Evolutionary conservation across 1,139 yeast species (phyloP).

Genomic region (Lodderomyces orthopsilosis): DNA sequence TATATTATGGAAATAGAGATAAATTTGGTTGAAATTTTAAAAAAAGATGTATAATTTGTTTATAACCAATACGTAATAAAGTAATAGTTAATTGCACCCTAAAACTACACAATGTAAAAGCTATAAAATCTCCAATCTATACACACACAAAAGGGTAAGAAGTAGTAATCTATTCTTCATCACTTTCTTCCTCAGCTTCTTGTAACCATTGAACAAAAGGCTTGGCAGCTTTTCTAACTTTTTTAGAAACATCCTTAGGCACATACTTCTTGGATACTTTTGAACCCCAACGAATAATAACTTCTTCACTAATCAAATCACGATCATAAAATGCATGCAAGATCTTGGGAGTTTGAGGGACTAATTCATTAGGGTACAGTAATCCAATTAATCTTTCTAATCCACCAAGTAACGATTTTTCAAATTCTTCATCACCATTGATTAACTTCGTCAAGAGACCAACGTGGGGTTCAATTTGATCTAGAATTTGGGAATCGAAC

Average conservation of each 20-base stretch:
- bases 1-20: too few relatives aligned
- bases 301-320: constrained; percentile 83
- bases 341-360: constrained; percentile 75
- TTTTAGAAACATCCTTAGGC: constrained; percentile 86
- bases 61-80: neutral
- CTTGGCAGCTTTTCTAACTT: constrained; percentile 94
- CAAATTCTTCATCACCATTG: constrained; percentile 60
- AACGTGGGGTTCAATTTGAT: constrained; percentile 71
- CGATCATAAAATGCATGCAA: constrained; percentile 77
- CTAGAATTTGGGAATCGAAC: constrained; percentile 74
- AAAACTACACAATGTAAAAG: too few relatives aligned
- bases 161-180: constrained; percentile 45
- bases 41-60: too few relatives aligned
- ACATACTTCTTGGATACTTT: constrained; percentile 92
- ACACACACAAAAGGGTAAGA: too few relatives aligned
- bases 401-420: constrained; percentile 92
- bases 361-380: constrained; percentile 68
- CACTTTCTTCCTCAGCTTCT: constrained; percentile 76
- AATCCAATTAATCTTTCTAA: constrained; percentile 89
- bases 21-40: too few relatives aligned
- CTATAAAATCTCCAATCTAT: too few relatives aligned
- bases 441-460: constrained; percentile 82
- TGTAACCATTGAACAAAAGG: constrained; percentile 94
- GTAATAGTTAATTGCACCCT: neutral
- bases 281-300: constrained; percentile 79